Base-by-base conservation (phyloP, 108 stramenopile species). In the Mediolabrus comicus region DNA sequence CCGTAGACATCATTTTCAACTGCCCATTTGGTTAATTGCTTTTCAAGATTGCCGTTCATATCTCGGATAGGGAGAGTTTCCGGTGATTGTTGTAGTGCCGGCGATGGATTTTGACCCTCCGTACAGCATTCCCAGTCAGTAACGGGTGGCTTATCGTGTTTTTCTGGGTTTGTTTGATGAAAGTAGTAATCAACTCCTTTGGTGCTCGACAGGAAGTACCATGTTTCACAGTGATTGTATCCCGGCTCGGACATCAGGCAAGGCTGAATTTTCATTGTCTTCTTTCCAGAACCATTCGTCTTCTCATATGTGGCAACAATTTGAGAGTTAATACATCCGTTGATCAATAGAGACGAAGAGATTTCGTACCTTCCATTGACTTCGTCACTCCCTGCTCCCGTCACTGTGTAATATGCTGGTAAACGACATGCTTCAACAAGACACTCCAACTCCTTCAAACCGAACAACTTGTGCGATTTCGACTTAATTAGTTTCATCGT, bases 381-480 rank as follows among this genome's bases (percentile, higher is more conserved):
- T 30, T 30, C 1, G 1, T 30, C 5, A 7, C 19, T 6, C 27
- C 56, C 56, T 17, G 56, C 56, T 7, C 56, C 56, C 56, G 17
- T 32, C 10, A 57, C 56, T 17, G 31, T 33, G 11, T 32, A 57
- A 3, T 24, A 25, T 33, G 25, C 32, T 57, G 56, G 56, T 14
- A 57, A 17, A 27, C 32, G 56, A 9, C 31, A 57, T 7, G 56
- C 28, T 30, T 31, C 30, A n/a, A 57, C 29, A 7, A 57, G 29
- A 7, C 8, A 16, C 17, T 33, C 56, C 25, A 57, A 30, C 31
- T 57, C 56, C 17, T 32, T 12, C 29, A 33, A 33, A 30, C 56
- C 56, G 4, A 57, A 33, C 16, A 57, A 57, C 56, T 33, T 57
- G 17, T 57, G 56, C 56, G 56, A 57, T 33, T 57, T 28, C 17